Conservation (phyloP, 768 basidiomycete species). For the Scleroderma citrinum region DNA sequence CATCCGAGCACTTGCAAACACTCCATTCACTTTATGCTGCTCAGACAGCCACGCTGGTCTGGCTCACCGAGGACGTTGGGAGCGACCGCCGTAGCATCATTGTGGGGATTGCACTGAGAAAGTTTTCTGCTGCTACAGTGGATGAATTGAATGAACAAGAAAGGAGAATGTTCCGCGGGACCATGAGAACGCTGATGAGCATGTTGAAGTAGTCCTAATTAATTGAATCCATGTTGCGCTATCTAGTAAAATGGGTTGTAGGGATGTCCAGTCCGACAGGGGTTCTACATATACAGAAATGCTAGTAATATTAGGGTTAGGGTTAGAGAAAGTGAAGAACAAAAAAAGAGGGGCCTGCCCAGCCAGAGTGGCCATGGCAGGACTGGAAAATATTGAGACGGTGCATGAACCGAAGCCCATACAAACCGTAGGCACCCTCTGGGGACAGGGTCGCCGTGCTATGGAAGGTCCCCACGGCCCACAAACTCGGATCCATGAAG, state of each 20-base stretch:
- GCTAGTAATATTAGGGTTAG: no score
- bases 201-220: conserved; percentile 19
- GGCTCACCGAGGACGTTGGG: conserved; percentile 49
- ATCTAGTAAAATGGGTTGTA: no score
- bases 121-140: conserved; percentile 20
- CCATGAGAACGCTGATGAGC: conserved; percentile 44
- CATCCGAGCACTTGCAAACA: conserved; percentile 61
- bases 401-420: conserved; percentile 68
- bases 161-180: conserved; percentile 38
- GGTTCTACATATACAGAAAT: no score
- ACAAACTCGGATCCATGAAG: conserved; percentile 51
- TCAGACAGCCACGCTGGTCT: conserved; percentile 85
- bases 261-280: no score
- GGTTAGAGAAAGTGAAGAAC: conserved; percentile 25
- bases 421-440: conserved; percentile 42
- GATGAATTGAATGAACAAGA: conserved; percentile 34
- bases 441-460: conserved; percentile 54
- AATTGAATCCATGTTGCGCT: no score
- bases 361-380: conserved; percentile 53
- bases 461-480: conserved; percentile 49
- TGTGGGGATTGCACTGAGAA: conserved; percentile 67
- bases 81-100: conserved; percentile 54
- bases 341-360: conserved; percentile 37
- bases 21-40: conserved; percentile 76
- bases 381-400: conserved; percentile 78